These are phyloP conservation scores for Sarocladium brachiariae DNA, from an alignment of 2,329 filamentous ascomycete genomes.

Conservation along the genomic window DNA sequence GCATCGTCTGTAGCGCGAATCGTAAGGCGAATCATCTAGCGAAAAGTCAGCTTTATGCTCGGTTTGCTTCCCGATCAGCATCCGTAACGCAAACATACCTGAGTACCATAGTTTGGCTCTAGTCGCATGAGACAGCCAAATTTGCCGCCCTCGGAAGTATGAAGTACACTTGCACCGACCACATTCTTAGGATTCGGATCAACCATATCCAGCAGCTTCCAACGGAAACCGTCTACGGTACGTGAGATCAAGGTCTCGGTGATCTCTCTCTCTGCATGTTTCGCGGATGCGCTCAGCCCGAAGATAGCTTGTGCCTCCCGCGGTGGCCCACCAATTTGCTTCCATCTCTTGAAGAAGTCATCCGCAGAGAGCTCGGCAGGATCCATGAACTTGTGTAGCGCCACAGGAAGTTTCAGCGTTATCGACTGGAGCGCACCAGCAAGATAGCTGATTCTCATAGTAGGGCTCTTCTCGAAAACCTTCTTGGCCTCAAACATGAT, in stretches of 20 bases:
- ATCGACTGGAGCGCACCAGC: slow-evolving; percentile 89
- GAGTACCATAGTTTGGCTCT: slow-evolving; percentile 88
- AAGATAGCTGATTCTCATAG: slow-evolving; percentile 88
- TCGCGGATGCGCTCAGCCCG: slow-evolving; percentile 45
- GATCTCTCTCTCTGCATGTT: slow-evolving; percentile 52
- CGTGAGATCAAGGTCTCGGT: slow-evolving; percentile 64
- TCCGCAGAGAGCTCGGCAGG: slow-evolving; percentile 77
- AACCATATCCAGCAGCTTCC: slow-evolving; percentile 77
- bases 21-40: slow-evolving; percentile 88
- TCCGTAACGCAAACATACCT: slow-evolving; percentile 57
- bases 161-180: slow-evolving; percentile 82
- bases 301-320: slow-evolving; percentile 88
- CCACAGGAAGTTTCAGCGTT: slow-evolving; percentile 81
- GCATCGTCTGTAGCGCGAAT: slow-evolving; percentile 89
- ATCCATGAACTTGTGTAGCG: slow-evolving; percentile 96
- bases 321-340: slow-evolving; percentile 86
- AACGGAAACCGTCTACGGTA: slow-evolving; percentile 78
- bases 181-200: slow-evolving; percentile 93
- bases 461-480: slow-evolving; percentile 78
- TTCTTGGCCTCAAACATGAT: slow-evolving; percentile 86
- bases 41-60: not conserved
- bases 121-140: slow-evolving; percentile 88
- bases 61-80: not conserved
- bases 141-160: slow-evolving; percentile 78
- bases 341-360: slow-evolving; percentile 99